phyloP scores from a whole-genome alignment of 768 basidiomycete genomes.

The Collybia sordida region DNA sequence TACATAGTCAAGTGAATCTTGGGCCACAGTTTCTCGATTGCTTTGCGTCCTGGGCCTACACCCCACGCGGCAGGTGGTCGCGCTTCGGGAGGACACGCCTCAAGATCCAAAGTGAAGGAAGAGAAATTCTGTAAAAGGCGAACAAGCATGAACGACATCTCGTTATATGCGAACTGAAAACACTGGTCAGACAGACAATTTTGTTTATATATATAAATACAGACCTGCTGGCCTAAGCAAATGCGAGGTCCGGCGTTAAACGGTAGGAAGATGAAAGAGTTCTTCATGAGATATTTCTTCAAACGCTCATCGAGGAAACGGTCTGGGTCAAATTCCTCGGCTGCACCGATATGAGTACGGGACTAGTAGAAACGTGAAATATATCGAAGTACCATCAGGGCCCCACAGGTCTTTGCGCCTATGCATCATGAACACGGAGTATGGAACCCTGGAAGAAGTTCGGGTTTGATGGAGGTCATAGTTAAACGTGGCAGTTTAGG shows the following conservation, averaged over 20 bases:
- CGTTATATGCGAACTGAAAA: conserved; percentile 53
- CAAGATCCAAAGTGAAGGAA: conserved; percentile 43
- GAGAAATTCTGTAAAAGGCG: conserved; percentile 62
- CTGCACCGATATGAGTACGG: conserved; percentile 26
- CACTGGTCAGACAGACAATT: background rate
- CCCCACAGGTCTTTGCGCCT: conserved; percentile 69
- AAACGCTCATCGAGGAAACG: conserved; percentile 67
- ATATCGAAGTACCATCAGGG: conserved; percentile 53
- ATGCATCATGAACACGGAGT: conserved; percentile 67
- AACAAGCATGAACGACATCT: conserved; percentile 64
- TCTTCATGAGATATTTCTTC: conserved; percentile 58
- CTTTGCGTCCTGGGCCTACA: conserved; percentile 42
- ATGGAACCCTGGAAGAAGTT: conserved; percentile 32
- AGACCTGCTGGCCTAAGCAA: conserved; percentile 59
- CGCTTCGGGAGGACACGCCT: conserved; percentile 44
- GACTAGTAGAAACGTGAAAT: background rate
- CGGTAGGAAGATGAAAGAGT: conserved; percentile 71
- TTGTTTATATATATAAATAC: conserved; percentile 5
- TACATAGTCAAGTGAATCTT: conserved; percentile 60
- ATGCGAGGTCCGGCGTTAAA: conserved; percentile 63
- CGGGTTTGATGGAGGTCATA: background rate
- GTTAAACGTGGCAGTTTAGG: background rate
- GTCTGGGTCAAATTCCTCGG: conserved; percentile 69
- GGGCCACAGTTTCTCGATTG: conserved; percentile 48
- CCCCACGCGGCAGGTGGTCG: conserved; percentile 50